Evolutionary conservation across 306 rosid species (phyloP), one percentile per base, ranked within the genome.

Genomic region (Amphicarpaea edgeworthii): DNA sequence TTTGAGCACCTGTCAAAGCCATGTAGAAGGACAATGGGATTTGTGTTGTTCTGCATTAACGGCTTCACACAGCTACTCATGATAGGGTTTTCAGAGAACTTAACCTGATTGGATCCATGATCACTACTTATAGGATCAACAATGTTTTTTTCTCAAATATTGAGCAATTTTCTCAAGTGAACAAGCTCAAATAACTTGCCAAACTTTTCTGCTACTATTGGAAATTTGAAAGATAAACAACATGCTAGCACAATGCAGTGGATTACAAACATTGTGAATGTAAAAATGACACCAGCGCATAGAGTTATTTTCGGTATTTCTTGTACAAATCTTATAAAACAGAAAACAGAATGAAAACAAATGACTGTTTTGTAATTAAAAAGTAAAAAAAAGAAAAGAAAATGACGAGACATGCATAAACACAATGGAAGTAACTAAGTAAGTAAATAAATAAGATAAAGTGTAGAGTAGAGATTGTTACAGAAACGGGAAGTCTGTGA

Each of bases 11-110:
- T 90, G 87, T 92, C 97, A 80, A 92, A 92, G 51, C 97, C 90
- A 66, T 92, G 93, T 20, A 92, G 93, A 82, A 92, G 96, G 85
- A 92, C 96, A 65, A 92, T 75, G 12, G 96, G 97, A 88, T 79
- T 84, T 63, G 76, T 77, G 64, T 79, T 54, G 57, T 82, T 79
- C 72, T 78, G 81, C 23, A 68, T 59, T 72, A 76, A 68, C 12
- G 97, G 92, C 86, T 78, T 90, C 80, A 92, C 96, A 40, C 90
- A 88, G 75, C 96, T 92, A 40, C 92, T 92, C 97, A 85, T 84
- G 24, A 90, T 84, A 77, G 86, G 72, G 72, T 61, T 62, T 23
- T 85, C 90, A 1, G 81, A 81, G 66, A 87, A 88, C 5, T 66
- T 83, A 20, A 92, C 89, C 96, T 90, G 87, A 66, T 47, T 19